Evolutionary conservation across 2,329 filamentous ascomycete species (phyloP).

Genomic region (Exophiala aquamarina): DNA sequence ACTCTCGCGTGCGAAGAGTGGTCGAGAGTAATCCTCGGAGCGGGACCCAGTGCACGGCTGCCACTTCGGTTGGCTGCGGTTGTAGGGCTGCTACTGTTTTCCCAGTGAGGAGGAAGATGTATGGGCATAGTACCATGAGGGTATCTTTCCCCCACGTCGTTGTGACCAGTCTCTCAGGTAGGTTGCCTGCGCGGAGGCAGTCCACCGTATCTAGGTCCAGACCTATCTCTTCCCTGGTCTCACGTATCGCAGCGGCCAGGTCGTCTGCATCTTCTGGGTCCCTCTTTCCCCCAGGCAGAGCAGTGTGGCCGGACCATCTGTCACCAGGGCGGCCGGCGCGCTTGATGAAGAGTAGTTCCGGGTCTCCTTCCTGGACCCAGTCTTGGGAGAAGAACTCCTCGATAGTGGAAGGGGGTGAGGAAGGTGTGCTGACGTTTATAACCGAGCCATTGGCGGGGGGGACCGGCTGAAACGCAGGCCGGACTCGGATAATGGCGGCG

Average conservation of each 20-base stretch:
- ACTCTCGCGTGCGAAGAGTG: slow-evolving; percentile 59
- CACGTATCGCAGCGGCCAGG: slow-evolving; percentile 61
- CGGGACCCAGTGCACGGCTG: slow-evolving; percentile 68
- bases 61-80: slow-evolving; percentile 68
- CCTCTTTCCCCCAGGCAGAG: slow-evolving; percentile 66
- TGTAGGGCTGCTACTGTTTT: slow-evolving; percentile 57
- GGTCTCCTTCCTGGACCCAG: slow-evolving; percentile 66
- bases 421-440: slow-evolving; percentile 20
- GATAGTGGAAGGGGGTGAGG: slow-evolving; percentile 34
- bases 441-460: slow-evolving; percentile 36
- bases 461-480: slow-evolving; percentile 58
- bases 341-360: slow-evolving; percentile 72
- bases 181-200: slow-evolving; percentile 56
- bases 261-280: slow-evolving; percentile 66
- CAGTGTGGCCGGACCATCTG: slow-evolving; percentile 69
- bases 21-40: slow-evolving; percentile 61
- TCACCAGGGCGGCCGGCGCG: slow-evolving; percentile 64
- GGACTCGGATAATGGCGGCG: slow-evolving; percentile 63
- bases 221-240: slow-evolving; percentile 67
- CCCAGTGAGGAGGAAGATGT: slow-evolving; percentile 63
- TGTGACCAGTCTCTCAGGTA: slow-evolving; percentile 66
- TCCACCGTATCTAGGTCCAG: slow-evolving; percentile 54
- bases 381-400: slow-evolving; percentile 61
- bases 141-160: slow-evolving; percentile 66
- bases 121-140: slow-evolving; percentile 69